These are phyloP conservation scores for Chaetoceros tenuissimus DNA, from an alignment of 108 stramenopile species.

Conservation along the genomic window DNA sequence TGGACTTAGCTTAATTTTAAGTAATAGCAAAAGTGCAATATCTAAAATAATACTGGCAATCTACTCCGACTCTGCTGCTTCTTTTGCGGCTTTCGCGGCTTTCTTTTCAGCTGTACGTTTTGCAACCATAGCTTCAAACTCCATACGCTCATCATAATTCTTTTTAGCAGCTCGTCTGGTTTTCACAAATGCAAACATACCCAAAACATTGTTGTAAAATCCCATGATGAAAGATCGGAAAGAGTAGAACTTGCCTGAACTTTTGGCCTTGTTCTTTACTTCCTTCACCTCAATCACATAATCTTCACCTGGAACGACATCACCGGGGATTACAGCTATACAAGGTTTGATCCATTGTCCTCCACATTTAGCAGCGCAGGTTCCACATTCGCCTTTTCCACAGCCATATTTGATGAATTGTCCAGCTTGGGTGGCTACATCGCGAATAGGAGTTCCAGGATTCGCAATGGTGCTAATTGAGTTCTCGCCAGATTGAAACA, in stretches of 20 bases:
- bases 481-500: constrained; percentile 67
- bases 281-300: constrained; percentile 55
- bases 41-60: no score
- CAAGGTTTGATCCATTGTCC: constrained; percentile 84
- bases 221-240: constrained; percentile 66
- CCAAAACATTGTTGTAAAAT: constrained; percentile 78
- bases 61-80: no score
- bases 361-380: constrained; percentile 70
- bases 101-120: constrained; percentile 48
- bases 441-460: constrained; percentile 63
- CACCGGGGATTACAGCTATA: constrained; percentile 46
- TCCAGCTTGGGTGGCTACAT: constrained; percentile 79
- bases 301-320: constrained; percentile 12
- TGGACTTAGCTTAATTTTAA: no score
- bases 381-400: constrained; percentile 90
- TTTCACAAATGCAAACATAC: constrained; percentile 80
- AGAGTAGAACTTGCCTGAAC: constrained; percentile 66
- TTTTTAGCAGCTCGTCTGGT: constrained; percentile 48
- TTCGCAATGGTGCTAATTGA: constrained; percentile 58
- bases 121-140: constrained; percentile 55
- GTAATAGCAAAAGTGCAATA: no score
- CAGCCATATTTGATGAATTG: constrained; percentile 89
- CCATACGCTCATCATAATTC: constrained; percentile 66
- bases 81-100: constrained; percentile 21
- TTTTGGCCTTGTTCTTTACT: constrained; percentile 40